phyloP scores from a whole-genome alignment of 495 filamentous ascomycete genomes.

The Penicillium odoratum region DNA sequence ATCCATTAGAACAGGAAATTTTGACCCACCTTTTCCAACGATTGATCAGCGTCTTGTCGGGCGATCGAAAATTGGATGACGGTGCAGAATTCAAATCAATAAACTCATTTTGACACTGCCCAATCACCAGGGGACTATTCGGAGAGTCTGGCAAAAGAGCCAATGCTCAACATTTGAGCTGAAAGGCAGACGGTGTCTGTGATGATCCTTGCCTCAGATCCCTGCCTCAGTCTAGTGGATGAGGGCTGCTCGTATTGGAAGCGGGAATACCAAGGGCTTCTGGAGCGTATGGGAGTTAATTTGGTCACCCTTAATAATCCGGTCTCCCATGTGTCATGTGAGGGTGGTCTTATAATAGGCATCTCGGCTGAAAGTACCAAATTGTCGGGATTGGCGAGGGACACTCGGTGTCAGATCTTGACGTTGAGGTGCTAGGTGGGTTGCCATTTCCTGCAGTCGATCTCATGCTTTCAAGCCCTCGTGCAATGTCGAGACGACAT shows the following conservation, averaged over 20 bases:
- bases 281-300: background rate
- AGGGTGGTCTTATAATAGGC: background rate
- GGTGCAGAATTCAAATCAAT: background rate
- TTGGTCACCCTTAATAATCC: background rate
- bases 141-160: background rate
- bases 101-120: background rate
- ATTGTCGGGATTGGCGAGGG: background rate
- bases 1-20: background rate
- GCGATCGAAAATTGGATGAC: background rate
- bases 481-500: background rate
- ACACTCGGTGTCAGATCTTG: background rate
- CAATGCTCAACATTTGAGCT: background rate
- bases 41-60: background rate
- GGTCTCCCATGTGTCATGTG: background rate
- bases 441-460: background rate
- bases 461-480: background rate
- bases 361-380: background rate
- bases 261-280: background rate
- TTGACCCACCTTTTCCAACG: background rate
- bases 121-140: background rate
- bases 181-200: background rate
- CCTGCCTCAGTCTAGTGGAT: background rate
- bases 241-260: background rate
- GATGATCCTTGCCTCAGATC: background rate
- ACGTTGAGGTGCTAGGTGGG: background rate